A percentile compares a stretch with the other conserved stretches of the same genome.
phyloP scores from a whole-genome alignment of 208 protist genomes.

The Crithidia acanthocephali region DNA sequence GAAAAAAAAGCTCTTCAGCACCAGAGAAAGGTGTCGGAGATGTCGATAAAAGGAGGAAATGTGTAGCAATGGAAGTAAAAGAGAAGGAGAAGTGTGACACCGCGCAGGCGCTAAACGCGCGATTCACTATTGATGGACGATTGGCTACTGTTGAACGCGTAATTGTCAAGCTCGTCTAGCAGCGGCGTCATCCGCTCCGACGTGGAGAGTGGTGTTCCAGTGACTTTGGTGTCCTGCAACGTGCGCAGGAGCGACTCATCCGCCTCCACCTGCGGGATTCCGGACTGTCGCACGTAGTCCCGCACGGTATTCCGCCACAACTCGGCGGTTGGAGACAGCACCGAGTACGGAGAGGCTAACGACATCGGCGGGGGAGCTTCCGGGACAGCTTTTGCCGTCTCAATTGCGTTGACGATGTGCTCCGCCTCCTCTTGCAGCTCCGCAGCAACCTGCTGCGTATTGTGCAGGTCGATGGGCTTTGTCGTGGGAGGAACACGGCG shows the following conservation, averaged over 20 bases:
- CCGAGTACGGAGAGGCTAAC: slow-evolving; percentile 39
- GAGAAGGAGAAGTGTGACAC: slow-evolving; percentile 13
- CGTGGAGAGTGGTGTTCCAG: slow-evolving; percentile 58
- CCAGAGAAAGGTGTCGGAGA: slow-evolving; percentile 3
- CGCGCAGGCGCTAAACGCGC: neutral
- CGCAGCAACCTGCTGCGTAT: slow-evolving; percentile 42
- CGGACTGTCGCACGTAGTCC: slow-evolving; percentile 83
- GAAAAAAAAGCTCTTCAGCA: too few species aligned
- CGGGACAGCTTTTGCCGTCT: slow-evolving; percentile 30
- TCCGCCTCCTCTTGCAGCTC: slow-evolving; percentile 80
- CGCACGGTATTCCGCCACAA: slow-evolving; percentile 80
- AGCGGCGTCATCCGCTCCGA: slow-evolving; percentile 81
- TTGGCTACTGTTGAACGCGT: slow-evolving; percentile 68
- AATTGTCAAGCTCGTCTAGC: slow-evolving; percentile 75
- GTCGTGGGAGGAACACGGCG: slow-evolving; percentile 50
- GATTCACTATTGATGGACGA: slow-evolving; percentile 63
- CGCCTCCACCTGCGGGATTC: slow-evolving; percentile 75
- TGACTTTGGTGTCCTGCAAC: slow-evolving; percentile 74
- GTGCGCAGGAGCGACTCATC: slow-evolving; percentile 82
- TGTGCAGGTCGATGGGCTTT: slow-evolving; percentile 84
- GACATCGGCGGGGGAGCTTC: slow-evolving; percentile 36
- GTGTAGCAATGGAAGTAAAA: slow-evolving; percentile 5
- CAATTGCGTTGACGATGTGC: slow-evolving; percentile 50
- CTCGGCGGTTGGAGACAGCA: slow-evolving; percentile 72
- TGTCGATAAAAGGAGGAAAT: slow-evolving; percentile 6